Percentiles rank a stretch among this genome's conserved stretches.
Evolutionary conservation across 345 rosid species (phyloP).

Genomic region (Rubroshorea leprosula): DNA sequence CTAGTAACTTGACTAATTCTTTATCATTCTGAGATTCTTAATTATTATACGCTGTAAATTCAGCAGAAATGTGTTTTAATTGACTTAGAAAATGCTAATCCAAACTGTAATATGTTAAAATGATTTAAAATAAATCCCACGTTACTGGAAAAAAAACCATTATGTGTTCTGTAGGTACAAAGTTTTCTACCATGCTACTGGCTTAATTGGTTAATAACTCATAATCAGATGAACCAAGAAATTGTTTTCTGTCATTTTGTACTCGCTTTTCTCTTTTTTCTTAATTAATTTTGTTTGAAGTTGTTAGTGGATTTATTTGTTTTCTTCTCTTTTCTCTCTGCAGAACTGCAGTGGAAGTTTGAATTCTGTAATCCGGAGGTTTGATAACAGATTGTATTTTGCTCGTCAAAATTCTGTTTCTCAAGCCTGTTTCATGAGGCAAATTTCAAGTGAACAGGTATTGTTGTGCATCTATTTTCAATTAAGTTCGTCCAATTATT

Average conservation of each 20-base stretch:
- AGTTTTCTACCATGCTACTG: too few species aligned
- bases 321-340: neutral
- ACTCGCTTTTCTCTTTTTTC: too few species aligned
- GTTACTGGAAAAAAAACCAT: too few species aligned
- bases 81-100: too few species aligned
- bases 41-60: too few species aligned
- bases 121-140: too few species aligned
- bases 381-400: slow-evolving; percentile 48
- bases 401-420: slow-evolving; percentile 55
- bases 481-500: neutral
- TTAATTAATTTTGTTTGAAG: neutral
- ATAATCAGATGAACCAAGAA: neutral
- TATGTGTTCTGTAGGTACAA: too few species aligned
- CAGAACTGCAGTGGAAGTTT: slow-evolving; percentile 70
- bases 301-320: neutral
- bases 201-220: too few species aligned
- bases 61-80: too few species aligned
- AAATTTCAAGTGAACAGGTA: slow-evolving; percentile 40
- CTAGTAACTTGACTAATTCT: too few species aligned
- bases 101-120: too few species aligned
- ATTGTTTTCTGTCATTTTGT: neutral
- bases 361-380: slow-evolving; percentile 42
- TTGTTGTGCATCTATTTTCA: slow-evolving; percentile 24
- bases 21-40: too few species aligned
- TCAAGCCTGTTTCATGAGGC: slow-evolving; percentile 76